Conservation (phyloP, 225 moss, liverwort and hornwort species). For the Anthoceros angustus region DNA sequence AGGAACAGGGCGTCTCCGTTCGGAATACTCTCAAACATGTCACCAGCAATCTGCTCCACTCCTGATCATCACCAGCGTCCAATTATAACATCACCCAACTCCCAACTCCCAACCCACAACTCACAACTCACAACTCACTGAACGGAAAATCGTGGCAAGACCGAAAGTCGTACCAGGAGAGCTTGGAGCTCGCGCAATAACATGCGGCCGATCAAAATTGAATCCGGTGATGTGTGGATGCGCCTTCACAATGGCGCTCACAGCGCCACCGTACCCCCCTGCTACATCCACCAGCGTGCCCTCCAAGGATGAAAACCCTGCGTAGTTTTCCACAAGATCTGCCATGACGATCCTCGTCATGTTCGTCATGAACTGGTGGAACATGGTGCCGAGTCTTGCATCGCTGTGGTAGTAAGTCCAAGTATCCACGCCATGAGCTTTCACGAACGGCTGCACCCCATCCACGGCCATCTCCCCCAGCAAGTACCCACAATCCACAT, state of each 20-base stretch:
- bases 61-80: constrained; percentile 12
- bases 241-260: constrained; percentile 20
- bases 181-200: constrained; percentile 21
- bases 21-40: constrained; percentile 30
- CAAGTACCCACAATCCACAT: not conserved
- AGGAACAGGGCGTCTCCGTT: constrained; percentile 24
- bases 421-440: constrained; percentile 10
- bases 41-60: constrained; percentile 24
- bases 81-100: not conserved
- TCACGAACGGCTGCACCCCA: constrained; percentile 15
- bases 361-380: constrained; percentile 13
- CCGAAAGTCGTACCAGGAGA: constrained; percentile 15
- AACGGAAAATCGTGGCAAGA: not conserved
- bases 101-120: not conserved
- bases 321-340: constrained; percentile 6
- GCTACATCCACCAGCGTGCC: constrained; percentile 27
- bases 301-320: constrained; percentile 12
- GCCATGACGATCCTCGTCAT: constrained; percentile 14
- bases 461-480: constrained; percentile 10
- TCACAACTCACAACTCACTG: not conserved
- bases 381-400: constrained; percentile 13
- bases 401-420: constrained; percentile 8
- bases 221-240: constrained; percentile 31
- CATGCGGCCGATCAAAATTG: constrained; percentile 34
- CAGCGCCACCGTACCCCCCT: constrained; percentile 27